phyloP scores from a whole-genome alignment of 1,284 basidiomycete species.

The Cystobasidium sp. region DNA sequence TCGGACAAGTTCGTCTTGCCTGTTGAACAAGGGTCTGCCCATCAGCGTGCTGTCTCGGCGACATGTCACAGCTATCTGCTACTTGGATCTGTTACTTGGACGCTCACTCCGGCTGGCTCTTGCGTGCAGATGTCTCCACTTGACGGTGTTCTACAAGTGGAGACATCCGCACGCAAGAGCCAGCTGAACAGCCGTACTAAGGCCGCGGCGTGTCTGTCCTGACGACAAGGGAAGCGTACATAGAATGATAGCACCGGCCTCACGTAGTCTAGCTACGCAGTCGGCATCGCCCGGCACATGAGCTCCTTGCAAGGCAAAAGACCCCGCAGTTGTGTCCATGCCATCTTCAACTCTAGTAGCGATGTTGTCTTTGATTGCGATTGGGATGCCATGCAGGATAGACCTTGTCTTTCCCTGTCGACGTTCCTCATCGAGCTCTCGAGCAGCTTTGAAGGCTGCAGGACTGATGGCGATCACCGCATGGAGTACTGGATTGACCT shows the following conservation, averaged over 20 bases:
- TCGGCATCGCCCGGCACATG: slow-evolving; percentile 68
- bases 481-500: slow-evolving; percentile 69
- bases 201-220: no score
- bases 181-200: no score
- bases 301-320: slow-evolving; percentile 59
- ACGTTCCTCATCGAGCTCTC: slow-evolving; percentile 65
- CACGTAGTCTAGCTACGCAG: slow-evolving; percentile 66
- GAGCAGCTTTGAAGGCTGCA: slow-evolving; percentile 64
- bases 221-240: background rate
- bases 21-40: background rate
- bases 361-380: slow-evolving; percentile 73
- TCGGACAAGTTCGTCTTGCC: slow-evolving; percentile 58
- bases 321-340: slow-evolving; percentile 67
- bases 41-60: background rate
- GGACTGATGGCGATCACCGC: slow-evolving; percentile 70
- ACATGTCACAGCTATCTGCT: no score
- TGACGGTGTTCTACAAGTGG: no score
- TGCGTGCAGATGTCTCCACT: no score
- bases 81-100: no score
- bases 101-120: no score
- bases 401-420: slow-evolving; percentile 61
- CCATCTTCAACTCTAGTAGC: slow-evolving; percentile 64
- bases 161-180: no score
- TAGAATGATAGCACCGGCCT: slow-evolving; percentile 70
- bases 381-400: slow-evolving; percentile 70